Percentiles rank a stretch among this genome's conserved stretches.
Evolutionary conservation across 352 stramenopile genomes (phyloP).

Genomic region (Phytophthora sp.): DNA sequence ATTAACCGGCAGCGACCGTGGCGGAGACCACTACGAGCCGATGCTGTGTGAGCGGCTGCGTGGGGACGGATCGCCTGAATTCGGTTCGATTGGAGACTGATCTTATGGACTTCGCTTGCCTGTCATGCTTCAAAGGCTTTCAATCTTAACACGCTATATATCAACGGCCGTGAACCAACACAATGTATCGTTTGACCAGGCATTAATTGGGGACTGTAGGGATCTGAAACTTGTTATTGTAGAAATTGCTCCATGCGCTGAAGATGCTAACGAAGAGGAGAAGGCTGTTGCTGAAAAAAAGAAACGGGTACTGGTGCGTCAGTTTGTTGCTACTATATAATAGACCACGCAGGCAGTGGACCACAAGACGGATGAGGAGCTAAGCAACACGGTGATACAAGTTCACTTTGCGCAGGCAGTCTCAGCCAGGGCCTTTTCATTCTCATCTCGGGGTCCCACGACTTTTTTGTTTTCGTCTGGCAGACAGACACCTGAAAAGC

Average conservation of each 20-base stretch:
- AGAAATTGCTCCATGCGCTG: no score
- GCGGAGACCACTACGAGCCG: constrained; percentile 88
- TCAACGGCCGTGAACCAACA: constrained; percentile 14
- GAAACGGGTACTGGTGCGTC: neutral
- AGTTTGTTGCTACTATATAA: constrained; percentile 12
- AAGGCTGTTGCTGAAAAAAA: neutral
- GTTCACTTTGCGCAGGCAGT: constrained; percentile 40
- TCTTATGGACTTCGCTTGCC: neutral
- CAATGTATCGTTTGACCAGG: neutral
- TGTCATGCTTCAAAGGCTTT: constrained; percentile 20
- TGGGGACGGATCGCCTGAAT: constrained; percentile 83
- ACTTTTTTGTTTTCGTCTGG: constrained; percentile 20
- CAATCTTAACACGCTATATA: constrained; percentile 43
- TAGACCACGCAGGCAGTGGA: constrained; percentile 3
- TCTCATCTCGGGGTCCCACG: constrained; percentile 30
- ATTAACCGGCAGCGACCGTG: constrained; percentile 82
- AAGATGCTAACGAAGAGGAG: constrained; percentile 1
- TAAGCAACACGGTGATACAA: constrained; percentile 26
- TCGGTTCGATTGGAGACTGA: constrained; percentile 84
- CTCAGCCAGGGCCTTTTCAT: constrained; percentile 39
- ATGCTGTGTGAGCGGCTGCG: constrained; percentile 87
- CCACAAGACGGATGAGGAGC: constrained; percentile 12
- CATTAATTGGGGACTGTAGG: neutral
- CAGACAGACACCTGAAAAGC: constrained; percentile 7
- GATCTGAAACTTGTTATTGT: no score